phyloP scores from a whole-genome alignment of 768 basidiomycete species.

The Lactifluus rugatus region DNA sequence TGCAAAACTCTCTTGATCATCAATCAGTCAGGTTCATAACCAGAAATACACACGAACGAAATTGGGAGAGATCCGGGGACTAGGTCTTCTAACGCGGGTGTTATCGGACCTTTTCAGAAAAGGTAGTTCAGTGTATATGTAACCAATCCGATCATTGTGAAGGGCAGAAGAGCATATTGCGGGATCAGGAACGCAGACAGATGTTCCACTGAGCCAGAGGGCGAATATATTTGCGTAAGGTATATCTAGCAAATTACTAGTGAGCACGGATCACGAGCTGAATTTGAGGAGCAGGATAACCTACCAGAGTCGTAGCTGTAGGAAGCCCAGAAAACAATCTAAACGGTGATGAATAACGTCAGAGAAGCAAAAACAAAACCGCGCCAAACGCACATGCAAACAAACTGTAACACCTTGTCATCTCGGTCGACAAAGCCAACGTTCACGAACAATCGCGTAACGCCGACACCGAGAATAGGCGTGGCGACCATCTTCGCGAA shows the following conservation, averaged over 20 bases:
- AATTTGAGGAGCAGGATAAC: not conserved
- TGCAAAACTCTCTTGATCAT: not conserved
- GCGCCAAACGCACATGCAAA: slow-evolving; percentile 49
- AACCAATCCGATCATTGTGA: slow-evolving; percentile 17
- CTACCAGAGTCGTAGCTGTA: slow-evolving; percentile 15
- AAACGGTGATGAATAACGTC: slow-evolving; percentile 60
- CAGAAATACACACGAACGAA: not conserved
- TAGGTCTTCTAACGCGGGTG: not conserved
- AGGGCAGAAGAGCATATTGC: slow-evolving; percentile 24
- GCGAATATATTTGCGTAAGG: slow-evolving; percentile 57
- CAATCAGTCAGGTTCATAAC: not conserved
- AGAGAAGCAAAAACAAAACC: slow-evolving; percentile 45
- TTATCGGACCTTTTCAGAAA: slow-evolving; percentile 2
- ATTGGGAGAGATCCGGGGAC: not conserved
- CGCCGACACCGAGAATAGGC: slow-evolving; percentile 52
- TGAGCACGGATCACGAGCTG: not conserved
- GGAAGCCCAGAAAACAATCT: slow-evolving; percentile 19
- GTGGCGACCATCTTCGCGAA: slow-evolving; percentile 45
- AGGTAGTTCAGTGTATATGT: slow-evolving; percentile 15
- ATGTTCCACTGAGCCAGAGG: slow-evolving; percentile 53
- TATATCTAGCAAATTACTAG: slow-evolving; percentile 37
- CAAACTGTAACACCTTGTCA: slow-evolving; percentile 52
- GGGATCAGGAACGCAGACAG: slow-evolving; percentile 55
- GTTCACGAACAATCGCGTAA: slow-evolving; percentile 39
- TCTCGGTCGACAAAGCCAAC: slow-evolving; percentile 38